phyloP scores from a whole-genome alignment of 2,329 filamentous ascomycete species.

The Fusarium caatingaense region DNA sequence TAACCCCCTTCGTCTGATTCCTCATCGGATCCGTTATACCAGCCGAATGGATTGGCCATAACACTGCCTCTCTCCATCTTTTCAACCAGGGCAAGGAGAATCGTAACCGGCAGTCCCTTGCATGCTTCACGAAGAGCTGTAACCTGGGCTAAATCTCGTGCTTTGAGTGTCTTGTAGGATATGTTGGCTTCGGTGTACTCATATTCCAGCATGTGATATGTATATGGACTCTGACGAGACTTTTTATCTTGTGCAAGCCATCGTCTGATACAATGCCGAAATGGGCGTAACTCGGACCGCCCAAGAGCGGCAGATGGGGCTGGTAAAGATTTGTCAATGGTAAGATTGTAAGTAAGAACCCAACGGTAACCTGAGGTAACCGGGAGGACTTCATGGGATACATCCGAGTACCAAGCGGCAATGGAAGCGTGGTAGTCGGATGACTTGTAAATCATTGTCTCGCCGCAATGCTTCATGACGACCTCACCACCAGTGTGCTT shows the following conservation, averaged over 20 bases:
- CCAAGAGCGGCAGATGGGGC: conserved; percentile 38
- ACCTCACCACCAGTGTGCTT: conserved; percentile 60
- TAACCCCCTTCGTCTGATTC: conserved; percentile 19
- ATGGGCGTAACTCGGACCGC: conserved; percentile 3
- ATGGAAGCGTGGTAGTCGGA: conserved; percentile 39
- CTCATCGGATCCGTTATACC: conserved; percentile 1
- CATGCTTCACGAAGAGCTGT: conserved; percentile 44
- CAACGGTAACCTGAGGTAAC: conserved; percentile 61
- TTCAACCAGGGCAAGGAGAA: conserved; percentile 51
- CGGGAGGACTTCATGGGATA: conserved; percentile 62
- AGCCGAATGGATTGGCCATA: too few species aligned
- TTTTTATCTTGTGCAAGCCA: conserved; percentile 42
- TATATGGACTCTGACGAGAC: background rate
- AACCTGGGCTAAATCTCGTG: conserved; percentile 42
- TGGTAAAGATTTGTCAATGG: conserved; percentile 28
- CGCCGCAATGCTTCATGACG: conserved; percentile 52
- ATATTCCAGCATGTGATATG: conserved; percentile 51
- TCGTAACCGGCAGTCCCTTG: conserved; percentile 43
- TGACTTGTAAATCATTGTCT: conserved; percentile 49
- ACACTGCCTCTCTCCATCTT: conserved; percentile 42
- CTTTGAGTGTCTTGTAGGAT: conserved; percentile 47
- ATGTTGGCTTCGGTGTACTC: conserved; percentile 50
- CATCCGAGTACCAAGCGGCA: conserved; percentile 62
- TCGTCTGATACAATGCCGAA: conserved; percentile 40
- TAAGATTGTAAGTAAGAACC: conserved; percentile 65